Conservation (phyloP, 75 land plant species). For the Chamaecyparis obtusa region DNA sequence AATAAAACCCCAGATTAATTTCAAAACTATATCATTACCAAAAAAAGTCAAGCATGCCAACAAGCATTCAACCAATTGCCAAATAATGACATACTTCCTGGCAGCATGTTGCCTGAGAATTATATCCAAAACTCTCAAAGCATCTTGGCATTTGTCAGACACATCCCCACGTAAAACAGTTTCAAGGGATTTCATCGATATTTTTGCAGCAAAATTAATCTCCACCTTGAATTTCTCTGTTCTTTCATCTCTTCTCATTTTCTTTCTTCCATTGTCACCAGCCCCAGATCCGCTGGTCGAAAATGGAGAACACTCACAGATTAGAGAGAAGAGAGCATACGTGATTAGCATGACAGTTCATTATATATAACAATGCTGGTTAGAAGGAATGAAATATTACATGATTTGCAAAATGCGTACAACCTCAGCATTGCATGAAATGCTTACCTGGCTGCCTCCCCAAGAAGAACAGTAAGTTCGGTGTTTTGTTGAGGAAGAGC, state of each 20-base stretch:
- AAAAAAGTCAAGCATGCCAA: not conserved
- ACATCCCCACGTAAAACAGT: conserved; percentile 34
- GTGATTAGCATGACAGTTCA: not conserved
- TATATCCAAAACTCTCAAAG: conserved; percentile 71
- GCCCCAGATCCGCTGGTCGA: not conserved
- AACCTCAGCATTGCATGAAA: not conserved
- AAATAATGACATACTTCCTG: conserved; percentile 27
- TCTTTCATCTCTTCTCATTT: conserved; percentile 18
- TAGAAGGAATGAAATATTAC: not conserved
- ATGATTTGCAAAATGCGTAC: not conserved
- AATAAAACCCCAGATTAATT: not conserved
- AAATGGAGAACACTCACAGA: not conserved
- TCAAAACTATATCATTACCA: not conserved
- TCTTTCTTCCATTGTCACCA: conserved; percentile 26
- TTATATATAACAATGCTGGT: not conserved
- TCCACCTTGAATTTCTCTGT: conserved; percentile 48
- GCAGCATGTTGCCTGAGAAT: conserved; percentile 62
- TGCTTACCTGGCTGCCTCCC: conserved; percentile 29
- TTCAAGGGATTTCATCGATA: conserved; percentile 50
- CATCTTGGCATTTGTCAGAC: conserved; percentile 52
- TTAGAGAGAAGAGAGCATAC: not conserved
- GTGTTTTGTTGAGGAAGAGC: conserved; percentile 31
- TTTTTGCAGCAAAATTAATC: conserved; percentile 56
- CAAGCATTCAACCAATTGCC: not conserved
- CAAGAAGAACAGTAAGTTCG: conserved; percentile 51